These are phyloP conservation scores for Boeremia lycopersici DNA, from an alignment of 2,329 filamentous ascomycete genomes.

Conservation along the genomic window DNA sequence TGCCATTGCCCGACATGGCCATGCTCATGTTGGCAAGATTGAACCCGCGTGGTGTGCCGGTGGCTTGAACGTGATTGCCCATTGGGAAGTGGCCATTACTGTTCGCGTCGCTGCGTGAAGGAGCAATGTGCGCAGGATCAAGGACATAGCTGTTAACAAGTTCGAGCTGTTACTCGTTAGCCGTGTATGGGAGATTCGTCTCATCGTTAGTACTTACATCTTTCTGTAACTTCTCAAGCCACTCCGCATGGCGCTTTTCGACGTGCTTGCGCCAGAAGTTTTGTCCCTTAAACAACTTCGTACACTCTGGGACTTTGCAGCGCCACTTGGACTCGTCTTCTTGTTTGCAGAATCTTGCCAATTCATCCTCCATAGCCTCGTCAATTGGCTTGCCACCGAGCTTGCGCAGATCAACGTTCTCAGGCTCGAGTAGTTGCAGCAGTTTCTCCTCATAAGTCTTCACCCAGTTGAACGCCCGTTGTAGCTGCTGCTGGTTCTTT, in stretches of 20 bases:
- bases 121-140: slow-evolving; percentile 92
- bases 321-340: slow-evolving; percentile 97
- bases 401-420: slow-evolving; percentile 84
- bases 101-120: slow-evolving; percentile 90
- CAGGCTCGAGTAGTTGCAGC: slow-evolving; percentile 87
- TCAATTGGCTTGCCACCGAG: slow-evolving; percentile 86
- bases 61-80: slow-evolving; percentile 70
- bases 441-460: slow-evolving; percentile 98
- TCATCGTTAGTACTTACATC: slow-evolving; percentile 69
- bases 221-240: slow-evolving; percentile 77
- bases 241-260: slow-evolving; percentile 92
- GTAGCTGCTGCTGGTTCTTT: slow-evolving; percentile 89
- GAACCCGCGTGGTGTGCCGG: slow-evolving; percentile 90
- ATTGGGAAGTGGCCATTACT: slow-evolving; percentile 95
- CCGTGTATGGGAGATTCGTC: not conserved
- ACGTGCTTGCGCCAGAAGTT: slow-evolving; percentile 98
- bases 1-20: slow-evolving; percentile 61
- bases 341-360: slow-evolving; percentile 88
- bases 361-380: slow-evolving; percentile 84
- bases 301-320: slow-evolving; percentile 94
- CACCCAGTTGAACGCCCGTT: slow-evolving; percentile 97
- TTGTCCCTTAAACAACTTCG: slow-evolving; percentile 95
- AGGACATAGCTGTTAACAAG: slow-evolving; percentile 94
- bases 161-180: slow-evolving; percentile 65
- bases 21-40: slow-evolving; percentile 76